Evolutionary conservation across 129 eudicot species (phyloP).

Genomic region (Arctium lappa): DNA sequence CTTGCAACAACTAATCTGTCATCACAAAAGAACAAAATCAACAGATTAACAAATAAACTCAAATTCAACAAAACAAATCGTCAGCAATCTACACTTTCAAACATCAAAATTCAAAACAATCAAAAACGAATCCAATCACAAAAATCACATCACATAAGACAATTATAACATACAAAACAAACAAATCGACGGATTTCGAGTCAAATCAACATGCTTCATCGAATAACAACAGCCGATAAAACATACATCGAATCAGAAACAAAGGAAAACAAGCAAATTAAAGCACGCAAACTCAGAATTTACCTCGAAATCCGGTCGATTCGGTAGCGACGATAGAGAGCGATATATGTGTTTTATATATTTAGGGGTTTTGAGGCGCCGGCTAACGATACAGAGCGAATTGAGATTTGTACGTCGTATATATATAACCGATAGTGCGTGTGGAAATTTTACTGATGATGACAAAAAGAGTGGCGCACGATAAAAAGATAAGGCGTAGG

Average conservation of each 20-base stretch:
- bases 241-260: constrained; percentile 12
- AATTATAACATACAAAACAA: background rate
- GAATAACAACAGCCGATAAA: background rate
- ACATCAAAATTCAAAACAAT: background rate
- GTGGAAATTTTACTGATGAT: constrained; percentile 37
- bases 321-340: constrained; percentile 7
- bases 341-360: background rate
- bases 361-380: constrained; percentile 69
- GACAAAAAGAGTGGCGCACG: constrained; percentile 28
- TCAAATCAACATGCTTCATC: background rate
- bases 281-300: constrained; percentile 5
- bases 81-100: background rate
- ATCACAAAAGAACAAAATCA: constrained; percentile 6
- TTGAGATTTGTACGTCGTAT: constrained; percentile 27
- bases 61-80: constrained; percentile 7
- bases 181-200: constrained; percentile 8
- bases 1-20: constrained; percentile 15
- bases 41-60: background rate
- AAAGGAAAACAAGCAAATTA: background rate
- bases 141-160: background rate
- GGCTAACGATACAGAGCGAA: constrained; percentile 38
- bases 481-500: constrained; percentile 33
- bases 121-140: background rate
- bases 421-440: constrained; percentile 25
- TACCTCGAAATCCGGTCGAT: constrained; percentile 20